A percentile compares a stretch with the other conserved stretches of the same genome.
phyloP scores from a whole-genome alignment of 208 protist species.

The Herpetomonas tarakana region DNA sequence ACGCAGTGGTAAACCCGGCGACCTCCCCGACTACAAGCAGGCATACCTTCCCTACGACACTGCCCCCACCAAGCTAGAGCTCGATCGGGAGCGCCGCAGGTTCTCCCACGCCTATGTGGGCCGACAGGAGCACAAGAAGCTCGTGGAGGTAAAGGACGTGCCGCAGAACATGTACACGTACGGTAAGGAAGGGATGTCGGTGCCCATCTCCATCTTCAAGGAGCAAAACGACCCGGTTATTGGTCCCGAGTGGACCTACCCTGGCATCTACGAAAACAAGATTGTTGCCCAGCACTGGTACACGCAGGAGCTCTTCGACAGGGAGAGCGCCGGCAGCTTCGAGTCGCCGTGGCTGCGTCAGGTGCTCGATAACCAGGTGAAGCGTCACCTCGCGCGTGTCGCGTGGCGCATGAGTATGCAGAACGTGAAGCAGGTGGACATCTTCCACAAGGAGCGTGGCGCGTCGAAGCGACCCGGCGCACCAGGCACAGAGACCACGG shows the following conservation, averaged over 20 bases:
- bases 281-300: constrained; percentile 80
- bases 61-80: constrained; percentile 68
- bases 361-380: constrained; percentile 86
- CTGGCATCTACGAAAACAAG: constrained; percentile 92
- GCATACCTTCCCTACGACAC: constrained; percentile 87
- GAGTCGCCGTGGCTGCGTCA: constrained; percentile 81
- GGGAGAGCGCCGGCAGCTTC: constrained; percentile 56
- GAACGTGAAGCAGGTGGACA: constrained; percentile 74
- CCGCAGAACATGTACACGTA: constrained; percentile 91
- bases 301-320: constrained; percentile 81
- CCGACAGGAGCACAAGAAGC: constrained; percentile 68
- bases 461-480: constrained; percentile 61
- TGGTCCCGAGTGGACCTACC: constrained; percentile 89
- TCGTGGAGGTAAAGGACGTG: constrained; percentile 85
- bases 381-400: constrained; percentile 58
- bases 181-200: constrained; percentile 90
- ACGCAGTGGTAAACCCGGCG: constrained; percentile 73
- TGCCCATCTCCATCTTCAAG: constrained; percentile 90
- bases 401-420: constrained; percentile 75
- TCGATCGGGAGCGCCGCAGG: constrained; percentile 69
- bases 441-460: constrained; percentile 88
- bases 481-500: constrained; percentile 20
- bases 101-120: constrained; percentile 69
- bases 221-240: constrained; percentile 87
- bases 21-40: constrained; percentile 83